Conservation (phyloP, 176 grass and related monocot genomes). For the Pontederia crassipes region DNA sequence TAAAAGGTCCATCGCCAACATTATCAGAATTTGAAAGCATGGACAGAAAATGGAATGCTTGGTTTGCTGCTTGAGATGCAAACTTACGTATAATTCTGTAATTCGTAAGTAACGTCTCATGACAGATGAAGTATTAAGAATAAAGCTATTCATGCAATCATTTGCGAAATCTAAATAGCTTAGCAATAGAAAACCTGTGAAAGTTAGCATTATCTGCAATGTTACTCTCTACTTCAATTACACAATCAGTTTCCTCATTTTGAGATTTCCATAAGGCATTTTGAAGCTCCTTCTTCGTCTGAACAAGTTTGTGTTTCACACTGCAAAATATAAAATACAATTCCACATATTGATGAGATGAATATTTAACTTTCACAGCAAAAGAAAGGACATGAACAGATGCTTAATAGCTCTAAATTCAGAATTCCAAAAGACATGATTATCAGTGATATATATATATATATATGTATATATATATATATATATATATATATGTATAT, state of each 20-base stretch:
- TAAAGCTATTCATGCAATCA: slow-evolving; percentile 5
- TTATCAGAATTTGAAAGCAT: slow-evolving; percentile 20
- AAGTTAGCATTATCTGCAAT: slow-evolving; percentile 70
- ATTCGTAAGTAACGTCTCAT: slow-evolving; percentile 17
- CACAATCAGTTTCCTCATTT: slow-evolving; percentile 42
- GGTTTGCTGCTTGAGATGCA: slow-evolving; percentile 33
- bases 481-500: too few species aligned
- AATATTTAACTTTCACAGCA: slow-evolving; percentile 5
- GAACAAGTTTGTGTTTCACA: slow-evolving; percentile 71
- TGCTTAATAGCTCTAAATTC: neutral
- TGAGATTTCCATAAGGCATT: slow-evolving; percentile 51
- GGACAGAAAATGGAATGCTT: slow-evolving; percentile 47
- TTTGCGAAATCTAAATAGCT: neutral
- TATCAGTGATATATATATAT: too few species aligned
- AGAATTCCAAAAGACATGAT: neutral
- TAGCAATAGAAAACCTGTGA: slow-evolving; percentile 46
- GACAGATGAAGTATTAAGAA: slow-evolving; percentile 18
- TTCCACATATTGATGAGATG: neutral
- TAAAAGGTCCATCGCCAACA: slow-evolving; percentile 22
- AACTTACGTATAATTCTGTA: slow-evolving; percentile 50
- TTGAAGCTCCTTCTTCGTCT: slow-evolving; percentile 72
- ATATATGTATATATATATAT: too few species aligned
- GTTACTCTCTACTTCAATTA: slow-evolving; percentile 65
- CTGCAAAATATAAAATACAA: slow-evolving; percentile 28
- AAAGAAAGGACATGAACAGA: slow-evolving; percentile 11